Evolutionary conservation across 1,139 yeast species (phyloP).

Genomic region (Candida tetrigidarum): DNA sequence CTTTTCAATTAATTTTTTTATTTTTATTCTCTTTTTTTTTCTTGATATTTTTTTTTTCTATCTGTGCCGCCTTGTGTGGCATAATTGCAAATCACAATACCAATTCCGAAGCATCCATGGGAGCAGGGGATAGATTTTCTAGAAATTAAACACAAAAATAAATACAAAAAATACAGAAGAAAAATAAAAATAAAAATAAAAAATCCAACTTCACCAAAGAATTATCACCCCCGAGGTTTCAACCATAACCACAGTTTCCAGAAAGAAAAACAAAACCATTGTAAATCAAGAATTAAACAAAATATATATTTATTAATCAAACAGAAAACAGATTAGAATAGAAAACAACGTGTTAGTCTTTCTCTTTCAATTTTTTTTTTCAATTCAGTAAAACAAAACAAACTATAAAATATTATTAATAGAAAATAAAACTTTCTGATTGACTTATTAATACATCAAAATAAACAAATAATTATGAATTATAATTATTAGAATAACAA

Average conservation of each 20-base stretch:
- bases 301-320: too few relatives aligned
- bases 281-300: too few relatives aligned
- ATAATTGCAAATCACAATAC: not conserved
- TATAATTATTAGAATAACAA: not conserved
- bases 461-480: not conserved
- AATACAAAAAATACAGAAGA: not conserved
- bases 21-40: not conserved
- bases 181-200: not conserved
- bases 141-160: conserved; percentile 1
- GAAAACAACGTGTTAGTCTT: not conserved
- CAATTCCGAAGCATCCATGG: conserved; percentile 4
- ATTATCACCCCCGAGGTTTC: not conserved
- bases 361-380: not conserved
- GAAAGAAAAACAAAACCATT: too few relatives aligned
- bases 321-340: too few relatives aligned
- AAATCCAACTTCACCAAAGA: not conserved
- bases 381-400: conserved; percentile 1
- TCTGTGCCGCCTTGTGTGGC: not conserved
- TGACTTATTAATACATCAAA: conserved; percentile 6
- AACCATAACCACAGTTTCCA: too few relatives aligned
- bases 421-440: conserved; percentile 4
- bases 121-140: not conserved
- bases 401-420: conserved; percentile 1
- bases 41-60: not conserved
- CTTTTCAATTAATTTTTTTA: not conserved